These are phyloP conservation scores for Saccharum spontaneum DNA, from an alignment of 176 grass and related monocot species.

Conservation along the genomic window DNA sequence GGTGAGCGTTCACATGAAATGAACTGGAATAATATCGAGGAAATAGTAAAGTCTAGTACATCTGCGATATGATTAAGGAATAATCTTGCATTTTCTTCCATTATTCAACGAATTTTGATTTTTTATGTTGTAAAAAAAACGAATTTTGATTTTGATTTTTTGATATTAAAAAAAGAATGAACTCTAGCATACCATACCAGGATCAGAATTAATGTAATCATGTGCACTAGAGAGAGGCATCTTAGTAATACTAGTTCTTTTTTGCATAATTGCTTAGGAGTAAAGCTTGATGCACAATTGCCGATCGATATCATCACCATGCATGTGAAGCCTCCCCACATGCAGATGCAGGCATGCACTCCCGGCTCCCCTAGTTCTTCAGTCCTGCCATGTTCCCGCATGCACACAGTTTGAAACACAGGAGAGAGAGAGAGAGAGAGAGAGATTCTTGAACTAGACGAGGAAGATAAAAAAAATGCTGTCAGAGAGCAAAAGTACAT, in stretches of 20 bases:
- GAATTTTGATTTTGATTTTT: neutral
- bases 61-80: neutral
- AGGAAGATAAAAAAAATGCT: neutral
- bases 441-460: neutral
- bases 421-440: neutral
- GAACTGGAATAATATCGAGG: neutral
- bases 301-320: constrained; percentile 14
- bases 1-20: constrained; percentile 24
- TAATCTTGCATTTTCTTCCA: constrained; percentile 23
- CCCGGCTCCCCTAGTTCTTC: neutral
- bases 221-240: constrained; percentile 23
- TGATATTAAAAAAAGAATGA: neutral
- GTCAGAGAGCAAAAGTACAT: constrained; percentile 9
- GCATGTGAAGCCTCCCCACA: constrained; percentile 41
- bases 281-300: neutral
- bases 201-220: constrained; percentile 23
- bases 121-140: too few relatives aligned
- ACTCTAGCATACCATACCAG: neutral
- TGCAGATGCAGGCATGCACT: constrained; percentile 19
- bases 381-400: constrained; percentile 38
- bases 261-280: constrained; percentile 16
- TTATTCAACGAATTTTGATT: neutral
- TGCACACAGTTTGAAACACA: constrained; percentile 33
- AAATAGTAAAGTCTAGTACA: neutral
- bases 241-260: neutral